These are phyloP conservation scores for Xylaria longipes DNA, from an alignment of 495 filamentous ascomycete species.

Conservation along the genomic window DNA sequence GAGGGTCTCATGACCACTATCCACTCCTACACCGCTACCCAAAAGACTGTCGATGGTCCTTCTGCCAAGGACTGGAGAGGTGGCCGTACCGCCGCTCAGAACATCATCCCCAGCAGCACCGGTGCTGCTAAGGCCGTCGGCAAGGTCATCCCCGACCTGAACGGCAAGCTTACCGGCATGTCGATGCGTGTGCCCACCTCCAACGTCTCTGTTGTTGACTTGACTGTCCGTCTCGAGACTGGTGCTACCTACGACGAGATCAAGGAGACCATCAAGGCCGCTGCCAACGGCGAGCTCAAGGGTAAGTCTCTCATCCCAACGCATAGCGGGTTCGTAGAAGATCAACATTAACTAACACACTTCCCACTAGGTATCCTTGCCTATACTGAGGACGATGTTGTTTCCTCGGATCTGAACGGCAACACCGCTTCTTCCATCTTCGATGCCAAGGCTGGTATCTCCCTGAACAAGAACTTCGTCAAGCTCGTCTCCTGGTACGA, in stretches of 20 bases:
- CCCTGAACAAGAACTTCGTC: constrained; percentile 97
- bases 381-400: constrained; percentile 97
- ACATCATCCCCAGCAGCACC: constrained; percentile 99
- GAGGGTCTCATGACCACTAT: constrained; percentile 99
- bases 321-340: neutral
- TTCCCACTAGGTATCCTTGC: constrained; percentile 71
- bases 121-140: constrained; percentile 99
- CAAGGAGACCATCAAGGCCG: constrained; percentile 90
- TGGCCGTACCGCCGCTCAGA: constrained; percentile 96
- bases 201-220: constrained; percentile 99
- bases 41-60: constrained; percentile 99
- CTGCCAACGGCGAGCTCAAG: constrained; percentile 82
- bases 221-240: constrained; percentile 95
- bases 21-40: constrained; percentile 99
- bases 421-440: constrained; percentile 95
- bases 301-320: constrained; percentile 58
- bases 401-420: constrained; percentile 92
- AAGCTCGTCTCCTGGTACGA: constrained; percentile 99
- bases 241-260: constrained; percentile 87
- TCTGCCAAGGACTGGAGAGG: constrained; percentile 99
- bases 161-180: constrained; percentile 99
- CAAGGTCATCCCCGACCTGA: constrained; percentile 96
- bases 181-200: constrained; percentile 97
- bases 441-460: constrained; percentile 99
- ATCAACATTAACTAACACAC: constrained; percentile 31